Base-by-base conservation (phyloP, 345 rosid species). In the Kandelia obovata region DNA sequence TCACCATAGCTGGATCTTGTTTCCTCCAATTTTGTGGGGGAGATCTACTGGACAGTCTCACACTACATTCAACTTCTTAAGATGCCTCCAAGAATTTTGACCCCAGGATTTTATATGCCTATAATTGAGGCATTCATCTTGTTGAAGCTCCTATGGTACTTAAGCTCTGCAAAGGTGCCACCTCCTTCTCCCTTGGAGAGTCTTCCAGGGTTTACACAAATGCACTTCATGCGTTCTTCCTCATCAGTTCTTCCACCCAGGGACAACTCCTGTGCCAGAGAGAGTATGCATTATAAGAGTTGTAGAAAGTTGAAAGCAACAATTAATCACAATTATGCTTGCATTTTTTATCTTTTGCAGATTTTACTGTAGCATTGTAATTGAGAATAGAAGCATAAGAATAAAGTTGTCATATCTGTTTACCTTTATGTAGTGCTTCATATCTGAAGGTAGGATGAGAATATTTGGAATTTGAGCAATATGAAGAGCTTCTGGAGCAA, bases 121-220 rank as follows among this genome's bases (percentile, higher is more conserved):
- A 86, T 77, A 58, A 92, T 70, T 37, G 96, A 88, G 70, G 89
- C 96, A 35, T 81, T 81, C 70, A 87, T 80, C 53, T 71, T 84
- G 64, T 88, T 87, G 27, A 87, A 83, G 76, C 80, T 72, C 8
- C 90, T 88, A 20, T 71, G 72, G 77, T 83, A 90, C 68, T 77
- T 68, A 57, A 92, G 85, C 83, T 92, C 96, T 10, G 71, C 92
- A 62, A 95, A 95, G 65, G 96, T 93, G 69, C 98, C 94, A 0
- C 85, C 96, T 0, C 93, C 89, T 83, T 87, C 93, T 72, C 97
- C 98, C 78, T 89, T 89, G 39, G 96, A 83, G 47, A 88, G 74
- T 79, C 96, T 85, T 77, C 97, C 96, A 0, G 98, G 98, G 79
- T 94, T 92, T 59, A 92, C 77, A 61, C 96, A 92, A 21, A 88